Base-by-base conservation (phyloP, 2,329 filamentous ascomycete genomes). In the Furcasterigmium sp. region DNA sequence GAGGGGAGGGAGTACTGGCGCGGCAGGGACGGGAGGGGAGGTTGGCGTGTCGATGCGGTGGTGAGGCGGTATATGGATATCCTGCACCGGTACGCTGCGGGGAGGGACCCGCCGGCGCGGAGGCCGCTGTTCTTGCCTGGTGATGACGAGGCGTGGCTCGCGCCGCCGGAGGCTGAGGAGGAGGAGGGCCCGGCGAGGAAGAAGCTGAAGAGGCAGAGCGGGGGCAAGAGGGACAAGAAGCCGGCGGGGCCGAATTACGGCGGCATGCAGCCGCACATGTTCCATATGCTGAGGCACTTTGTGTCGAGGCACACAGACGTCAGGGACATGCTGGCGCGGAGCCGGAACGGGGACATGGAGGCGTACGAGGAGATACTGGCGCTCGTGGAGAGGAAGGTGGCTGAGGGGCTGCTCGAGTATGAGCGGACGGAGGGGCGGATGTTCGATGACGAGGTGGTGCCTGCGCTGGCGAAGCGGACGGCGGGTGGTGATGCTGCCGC, bases 31-130 rank as follows among this genome's bases (percentile, higher is more conserved):
- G 87, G 88, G 1, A 83, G 79, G 47, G 87, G 89, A 5, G 94
- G 93, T 2, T 97, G 87, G 65, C 77, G 93, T 45, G 80, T 96
- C 49, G 93, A 98, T 61, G 90, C 87, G 3, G 80, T 96, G 1
- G 78, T 93, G 54, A 73, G 93, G 46, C 78, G 91, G 26, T 98
- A 98, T 60, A 72, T 97, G 63, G 86, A 96, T 56, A 94, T 98
- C 46, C 76, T 97, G 39, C 83, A 96, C 63, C 76, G 76, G 60
- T 78, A 95, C 56, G 87, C 86, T 1, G 69, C 93, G 0, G 81
- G 81, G 26, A 62, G 69, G 23, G 67, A 80, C 5, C 80, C 83
- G 1, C 91, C 91, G 0, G 55, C 64, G 30, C 73, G 91, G 39
- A 73, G 77, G 47, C 85, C 85, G 1, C 73, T 96, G 0, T 96